Evolutionary conservation across 2,329 filamentous ascomycete genomes (phyloP).

Genomic region (Amphichorda felina): DNA sequence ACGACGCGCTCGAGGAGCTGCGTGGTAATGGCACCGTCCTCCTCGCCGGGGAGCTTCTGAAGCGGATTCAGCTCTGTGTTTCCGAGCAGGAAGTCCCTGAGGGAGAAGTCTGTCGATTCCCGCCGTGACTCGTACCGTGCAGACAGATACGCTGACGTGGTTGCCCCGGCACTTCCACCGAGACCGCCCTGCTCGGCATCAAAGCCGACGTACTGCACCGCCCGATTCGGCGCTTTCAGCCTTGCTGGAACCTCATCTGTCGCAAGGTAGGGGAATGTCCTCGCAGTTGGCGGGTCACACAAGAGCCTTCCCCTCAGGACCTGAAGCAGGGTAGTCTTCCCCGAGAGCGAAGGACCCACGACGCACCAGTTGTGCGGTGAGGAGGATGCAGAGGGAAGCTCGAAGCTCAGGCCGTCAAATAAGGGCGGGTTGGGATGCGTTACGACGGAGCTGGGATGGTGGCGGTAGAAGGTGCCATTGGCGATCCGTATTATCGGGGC

Average conservation of each 20-base stretch:
- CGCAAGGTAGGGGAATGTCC: conserved; percentile 69
- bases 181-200: conserved; percentile 55
- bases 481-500: conserved; percentile 52
- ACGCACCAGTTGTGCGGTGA: conserved; percentile 65
- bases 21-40: conserved; percentile 34
- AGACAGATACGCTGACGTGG: conserved; percentile 70
- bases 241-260: conserved; percentile 43
- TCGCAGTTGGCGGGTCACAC: conserved; percentile 61
- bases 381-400: conserved; percentile 45
- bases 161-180: conserved; percentile 37
- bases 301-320: conserved; percentile 66
- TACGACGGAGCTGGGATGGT: conserved; percentile 47
- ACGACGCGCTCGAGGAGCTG: conserved; percentile 51
- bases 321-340: conserved; percentile 75
- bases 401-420: conserved; percentile 60
- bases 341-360: conserved; percentile 65
- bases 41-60: conserved; percentile 25
- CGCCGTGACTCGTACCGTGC: conserved; percentile 82
- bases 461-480: conserved; percentile 74
- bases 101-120: conserved; percentile 78
- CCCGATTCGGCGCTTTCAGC: conserved; percentile 48
- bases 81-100: conserved; percentile 69
- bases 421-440: conserved; percentile 54
- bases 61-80: conserved; percentile 74
- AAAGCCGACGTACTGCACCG: conserved; percentile 86